A percentile compares a stretch with the other conserved stretches of the same genome.
Evolutionary conservation across 192 early-diverging fungal genomes (phyloP).

Genomic region (Coemansia umbellata): DNA sequence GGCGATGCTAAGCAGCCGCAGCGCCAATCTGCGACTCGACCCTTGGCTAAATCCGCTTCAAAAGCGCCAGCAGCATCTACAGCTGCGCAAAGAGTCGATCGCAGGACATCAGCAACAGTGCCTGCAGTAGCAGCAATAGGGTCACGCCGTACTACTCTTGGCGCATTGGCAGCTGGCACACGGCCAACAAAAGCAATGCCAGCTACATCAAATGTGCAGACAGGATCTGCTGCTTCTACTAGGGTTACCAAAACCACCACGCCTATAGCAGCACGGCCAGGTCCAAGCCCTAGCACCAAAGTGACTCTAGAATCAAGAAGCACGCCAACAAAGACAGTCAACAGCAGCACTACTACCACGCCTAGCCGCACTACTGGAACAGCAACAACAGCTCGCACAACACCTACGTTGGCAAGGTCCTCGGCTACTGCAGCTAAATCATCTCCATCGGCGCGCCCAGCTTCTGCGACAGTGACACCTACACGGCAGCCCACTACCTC

Average conservation of each 20-base stretch:
- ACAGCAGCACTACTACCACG: background rate
- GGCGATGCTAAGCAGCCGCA: background rate
- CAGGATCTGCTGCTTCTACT: background rate
- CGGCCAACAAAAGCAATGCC: background rate
- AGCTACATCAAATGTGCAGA: background rate
- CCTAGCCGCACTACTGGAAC: constrained; percentile 1
- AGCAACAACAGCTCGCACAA: background rate
- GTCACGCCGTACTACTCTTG: constrained; percentile 18
- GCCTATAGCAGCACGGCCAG: background rate
- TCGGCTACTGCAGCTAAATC: background rate
- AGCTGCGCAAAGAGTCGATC: constrained; percentile 12
- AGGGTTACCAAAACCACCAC: background rate
- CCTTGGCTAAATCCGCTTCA: background rate
- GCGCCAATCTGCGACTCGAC: constrained; percentile 1
- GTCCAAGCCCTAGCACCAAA: background rate
- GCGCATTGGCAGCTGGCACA: constrained; percentile 2
- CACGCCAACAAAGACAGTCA: background rate
- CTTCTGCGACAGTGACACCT: background rate
- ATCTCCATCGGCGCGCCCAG: constrained; percentile 2
- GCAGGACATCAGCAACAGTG: constrained; percentile 6
- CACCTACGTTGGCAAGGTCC: background rate
- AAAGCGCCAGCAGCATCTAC: constrained; percentile 1
- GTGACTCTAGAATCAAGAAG: too few species aligned
- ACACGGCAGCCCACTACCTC: background rate
- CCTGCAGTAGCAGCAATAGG: constrained; percentile 6